Evolutionary conservation across 164 flowering plant species (phyloP), one percentile per base, ranked within the genome.

Genomic region (Stephania japonica): DNA sequence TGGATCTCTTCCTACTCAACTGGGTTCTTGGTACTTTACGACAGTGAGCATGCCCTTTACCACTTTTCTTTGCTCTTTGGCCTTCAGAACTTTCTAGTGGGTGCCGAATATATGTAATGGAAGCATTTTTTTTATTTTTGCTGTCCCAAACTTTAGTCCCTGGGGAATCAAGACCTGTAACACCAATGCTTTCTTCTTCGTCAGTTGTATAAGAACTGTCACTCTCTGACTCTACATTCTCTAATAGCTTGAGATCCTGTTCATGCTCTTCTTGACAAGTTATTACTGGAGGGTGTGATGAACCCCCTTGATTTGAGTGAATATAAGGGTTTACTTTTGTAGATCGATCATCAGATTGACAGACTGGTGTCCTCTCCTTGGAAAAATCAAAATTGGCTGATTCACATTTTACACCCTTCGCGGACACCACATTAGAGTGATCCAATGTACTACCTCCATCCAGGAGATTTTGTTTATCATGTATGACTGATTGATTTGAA

Each of bases 91-190:
- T 86, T 83, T 96, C 98, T 74, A 96, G 97, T 23, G 99, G 99
- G 78, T 96, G 99, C 71, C 85, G 97, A 73, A 96, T 90, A 42
- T 75, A 86, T 72, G 91, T 81, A 70, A 82, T 83, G 38, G 85
- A 65, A 49, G 65, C 75, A 70, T 84, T 88, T 85, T 87, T 90
- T 63, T 85, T 92, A 77, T 78, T 93, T 81, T 77, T 91, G 75
- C 91, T 90, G 85, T 96, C 96, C 99, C 99, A 96, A 68, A 96
- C 97, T 84, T 86, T 91, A 72, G 89, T 89, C 70, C 86, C 92
- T 64, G 99, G 99, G 67, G 97, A 84, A 83, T 87, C 94, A 72
- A 96, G 88, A 78, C 99, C 98, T 16, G 89, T 93, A n/a, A 89
- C 83, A 73, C 26, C 75, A 42, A 72, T 81, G 62, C 73, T 80